Percentiles rank a stretch among this genome's conserved stretches.
Evolutionary conservation across 768 basidiomycete genomes (phyloP).

Genomic region (Pholiota microspora): DNA sequence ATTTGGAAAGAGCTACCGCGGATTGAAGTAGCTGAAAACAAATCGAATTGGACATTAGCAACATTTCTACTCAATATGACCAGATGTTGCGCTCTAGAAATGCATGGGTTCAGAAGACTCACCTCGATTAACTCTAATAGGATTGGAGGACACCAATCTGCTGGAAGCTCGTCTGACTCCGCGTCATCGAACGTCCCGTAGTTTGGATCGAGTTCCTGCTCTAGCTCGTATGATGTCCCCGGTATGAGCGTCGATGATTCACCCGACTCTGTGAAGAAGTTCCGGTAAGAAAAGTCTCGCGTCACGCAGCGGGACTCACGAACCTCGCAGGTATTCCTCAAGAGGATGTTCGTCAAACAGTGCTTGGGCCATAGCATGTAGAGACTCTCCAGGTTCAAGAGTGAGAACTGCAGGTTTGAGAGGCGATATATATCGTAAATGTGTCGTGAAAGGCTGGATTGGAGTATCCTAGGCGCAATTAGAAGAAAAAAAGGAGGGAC

Average conservation of each 20-base stretch:
- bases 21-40: slow-evolving; percentile 35
- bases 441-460: slow-evolving; percentile 17
- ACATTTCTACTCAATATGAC: background rate
- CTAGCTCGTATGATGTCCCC: slow-evolving; percentile 42
- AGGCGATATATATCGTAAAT: slow-evolving; percentile 17
- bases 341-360: slow-evolving; percentile 78
- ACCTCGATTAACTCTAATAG: slow-evolving; percentile 39
- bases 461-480: slow-evolving; percentile 1
- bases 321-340: slow-evolving; percentile 69
- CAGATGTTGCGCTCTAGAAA: background rate
- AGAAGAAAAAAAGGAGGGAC: slow-evolving; percentile 13
- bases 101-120: slow-evolving; percentile 18
- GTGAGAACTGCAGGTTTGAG: background rate
- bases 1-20: slow-evolving; percentile 32
- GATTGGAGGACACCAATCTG: slow-evolving; percentile 37
- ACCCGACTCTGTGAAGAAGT: slow-evolving; percentile 47
- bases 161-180: slow-evolving; percentile 22
- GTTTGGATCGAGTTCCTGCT: slow-evolving; percentile 36
- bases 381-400: slow-evolving; percentile 2
- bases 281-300: background rate
- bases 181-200: slow-evolving; percentile 25
- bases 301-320: too few relatives aligned
- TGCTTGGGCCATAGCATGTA: slow-evolving; percentile 66
- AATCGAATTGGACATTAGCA: slow-evolving; percentile 12
- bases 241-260: slow-evolving; percentile 58